These are phyloP conservation scores for Flaveria robusta DNA, from an alignment of 129 eudicot species.

Conservation along the genomic window DNA sequence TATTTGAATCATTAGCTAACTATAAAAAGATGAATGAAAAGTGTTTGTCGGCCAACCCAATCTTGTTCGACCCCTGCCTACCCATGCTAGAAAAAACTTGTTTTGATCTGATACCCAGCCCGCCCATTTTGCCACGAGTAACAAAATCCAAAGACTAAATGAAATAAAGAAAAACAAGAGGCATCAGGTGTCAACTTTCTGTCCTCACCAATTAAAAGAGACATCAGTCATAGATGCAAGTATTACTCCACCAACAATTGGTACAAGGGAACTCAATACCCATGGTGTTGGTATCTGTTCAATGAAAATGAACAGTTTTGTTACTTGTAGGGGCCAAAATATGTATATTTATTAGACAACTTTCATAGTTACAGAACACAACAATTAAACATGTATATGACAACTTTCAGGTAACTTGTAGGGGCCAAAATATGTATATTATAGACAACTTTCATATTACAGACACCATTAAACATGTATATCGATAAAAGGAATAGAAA, in stretches of 20 bases:
- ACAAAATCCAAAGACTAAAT: background rate
- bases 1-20: background rate
- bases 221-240: constrained; percentile 93
- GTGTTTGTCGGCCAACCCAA: background rate
- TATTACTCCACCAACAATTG: constrained; percentile 97
- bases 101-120: background rate
- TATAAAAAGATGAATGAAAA: background rate
- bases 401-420: too few species aligned
- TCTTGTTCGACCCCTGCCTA: background rate
- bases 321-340: background rate
- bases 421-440: background rate
- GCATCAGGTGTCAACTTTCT: background rate
- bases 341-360: background rate
- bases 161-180: background rate
- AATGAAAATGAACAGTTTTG: background rate
- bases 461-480: constrained; percentile 17
- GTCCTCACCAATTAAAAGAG: constrained; percentile 84
- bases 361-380: constrained; percentile 2
- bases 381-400: constrained; percentile 10
- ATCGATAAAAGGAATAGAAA: background rate
- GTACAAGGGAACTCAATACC: constrained; percentile 77
- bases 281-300: constrained; percentile 72
- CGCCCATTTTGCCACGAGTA: background rate
- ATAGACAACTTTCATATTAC: constrained; percentile 4
- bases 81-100: background rate